Conservation (phyloP, 208 protist species). For the Wallacemonas rigidus region DNA sequence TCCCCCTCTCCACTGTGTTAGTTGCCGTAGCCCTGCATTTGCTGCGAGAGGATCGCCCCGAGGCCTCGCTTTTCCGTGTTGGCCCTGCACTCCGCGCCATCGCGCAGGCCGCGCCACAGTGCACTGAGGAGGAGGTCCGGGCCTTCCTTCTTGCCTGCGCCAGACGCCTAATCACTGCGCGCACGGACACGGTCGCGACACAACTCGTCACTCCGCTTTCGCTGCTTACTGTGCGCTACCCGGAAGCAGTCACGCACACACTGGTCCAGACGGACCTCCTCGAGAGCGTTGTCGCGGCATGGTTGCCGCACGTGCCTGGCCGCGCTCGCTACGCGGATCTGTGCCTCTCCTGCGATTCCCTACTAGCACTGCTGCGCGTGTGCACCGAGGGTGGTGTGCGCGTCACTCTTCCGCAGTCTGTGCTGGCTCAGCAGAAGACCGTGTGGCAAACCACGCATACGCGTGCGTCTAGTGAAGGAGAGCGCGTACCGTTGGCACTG, state of each 20-base stretch:
- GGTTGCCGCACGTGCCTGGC: slow-evolving; percentile 44
- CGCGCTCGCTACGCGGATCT: slow-evolving; percentile 28
- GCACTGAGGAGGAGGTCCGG: slow-evolving; percentile 37
- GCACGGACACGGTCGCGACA: slow-evolving; percentile 47
- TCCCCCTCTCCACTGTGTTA: slow-evolving; percentile 48
- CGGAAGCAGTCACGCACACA: slow-evolving; percentile 38
- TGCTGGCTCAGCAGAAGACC: background rate
- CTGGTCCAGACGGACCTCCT: slow-evolving; percentile 38
- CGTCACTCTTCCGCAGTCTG: background rate
- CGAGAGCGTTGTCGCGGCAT: slow-evolving; percentile 39
- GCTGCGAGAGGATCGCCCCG: slow-evolving; percentile 27
- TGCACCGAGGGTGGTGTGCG: slow-evolving; percentile 4
- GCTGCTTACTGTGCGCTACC: slow-evolving; percentile 45
- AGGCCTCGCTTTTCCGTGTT: slow-evolving; percentile 53
- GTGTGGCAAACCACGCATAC: background rate
- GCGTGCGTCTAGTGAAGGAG: background rate
- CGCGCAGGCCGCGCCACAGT: slow-evolving; percentile 34
- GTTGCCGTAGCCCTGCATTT: slow-evolving; percentile 46
- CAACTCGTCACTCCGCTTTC: slow-evolving; percentile 62
- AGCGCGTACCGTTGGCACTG: slow-evolving; percentile 20
- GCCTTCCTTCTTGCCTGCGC: slow-evolving; percentile 39
- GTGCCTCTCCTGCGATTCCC: slow-evolving; percentile 39
- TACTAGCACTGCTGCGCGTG: slow-evolving; percentile 36
- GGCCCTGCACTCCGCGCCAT: slow-evolving; percentile 48
- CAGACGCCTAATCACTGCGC: slow-evolving; percentile 36